Percentiles rank a stretch among this genome's conserved stretches.
Evolutionary conservation across 768 basidiomycete genomes (phyloP).

Genomic region (Dendrothele bispora): DNA sequence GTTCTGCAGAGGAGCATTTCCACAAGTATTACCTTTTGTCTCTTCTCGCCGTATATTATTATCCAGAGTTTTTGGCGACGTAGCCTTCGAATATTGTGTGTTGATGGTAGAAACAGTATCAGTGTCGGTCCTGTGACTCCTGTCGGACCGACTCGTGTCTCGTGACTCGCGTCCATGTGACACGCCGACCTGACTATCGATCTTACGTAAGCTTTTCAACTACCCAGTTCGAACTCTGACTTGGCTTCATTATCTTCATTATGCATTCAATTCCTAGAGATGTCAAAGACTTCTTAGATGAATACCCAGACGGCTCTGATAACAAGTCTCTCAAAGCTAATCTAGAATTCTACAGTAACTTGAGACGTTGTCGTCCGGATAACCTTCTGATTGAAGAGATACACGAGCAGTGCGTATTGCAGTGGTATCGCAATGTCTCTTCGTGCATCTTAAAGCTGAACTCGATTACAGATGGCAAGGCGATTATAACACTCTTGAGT

Average conservation of each 20-base stretch:
- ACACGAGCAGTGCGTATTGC: conserved; percentile 48
- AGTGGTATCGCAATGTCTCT: neutral
- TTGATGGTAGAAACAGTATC: too few relatives aligned
- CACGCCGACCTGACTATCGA: too few relatives aligned
- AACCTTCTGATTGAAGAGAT: conserved; percentile 61
- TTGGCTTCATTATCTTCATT: conserved; percentile 4
- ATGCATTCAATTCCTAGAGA: conserved; percentile 52
- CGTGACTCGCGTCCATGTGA: too few relatives aligned
- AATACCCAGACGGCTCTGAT: conserved; percentile 47
- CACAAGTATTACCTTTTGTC: too few relatives aligned
- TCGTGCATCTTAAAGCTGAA: conserved; percentile 3
- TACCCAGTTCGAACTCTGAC: too few relatives aligned
- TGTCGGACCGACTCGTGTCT: too few relatives aligned
- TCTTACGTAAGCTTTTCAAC: too few relatives aligned
- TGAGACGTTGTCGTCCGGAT: conserved; percentile 58
- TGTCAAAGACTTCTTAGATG: conserved; percentile 55
- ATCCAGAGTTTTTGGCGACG: too few relatives aligned
- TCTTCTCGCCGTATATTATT: too few relatives aligned
- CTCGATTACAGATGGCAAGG: conserved; percentile 55
- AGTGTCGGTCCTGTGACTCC: too few relatives aligned
- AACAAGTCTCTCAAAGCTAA: conserved; percentile 44
- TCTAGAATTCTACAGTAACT: conserved; percentile 62
- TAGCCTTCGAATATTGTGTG: too few relatives aligned
- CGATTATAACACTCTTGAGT: conserved; percentile 61
- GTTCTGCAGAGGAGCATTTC: too few relatives aligned